These are phyloP conservation scores for Cephaloascus albidus DNA, from an alignment of 805 yeast species.

Conservation along the genomic window DNA sequence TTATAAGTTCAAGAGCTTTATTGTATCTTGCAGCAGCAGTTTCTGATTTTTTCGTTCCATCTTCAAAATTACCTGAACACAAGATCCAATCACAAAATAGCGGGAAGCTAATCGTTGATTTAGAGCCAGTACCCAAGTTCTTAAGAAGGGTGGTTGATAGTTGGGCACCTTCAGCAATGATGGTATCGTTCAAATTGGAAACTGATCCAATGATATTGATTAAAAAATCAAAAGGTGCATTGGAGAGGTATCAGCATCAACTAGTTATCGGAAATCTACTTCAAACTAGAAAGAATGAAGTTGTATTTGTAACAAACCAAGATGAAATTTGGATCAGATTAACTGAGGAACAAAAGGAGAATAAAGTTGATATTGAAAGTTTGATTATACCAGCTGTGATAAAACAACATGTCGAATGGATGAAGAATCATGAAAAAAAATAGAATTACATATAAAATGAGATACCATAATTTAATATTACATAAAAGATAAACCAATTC, in stretches of 20 bases:
- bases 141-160: constrained; percentile 76
- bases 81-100: constrained; percentile 81
- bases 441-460: background rate
- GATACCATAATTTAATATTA: constrained; percentile 15
- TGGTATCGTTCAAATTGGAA: constrained; percentile 88
- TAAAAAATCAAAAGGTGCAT: constrained; percentile 68
- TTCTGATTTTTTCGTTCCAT: constrained; percentile 90
- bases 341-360: constrained; percentile 24
- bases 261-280: constrained; percentile 88
- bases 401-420: constrained; percentile 55
- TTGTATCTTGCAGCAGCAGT: constrained; percentile 97
- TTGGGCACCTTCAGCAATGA: constrained; percentile 96
- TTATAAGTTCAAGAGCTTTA: constrained; percentile 47
- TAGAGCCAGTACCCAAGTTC: constrained; percentile 96
- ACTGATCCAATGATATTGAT: constrained; percentile 70
- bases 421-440: constrained; percentile 12
- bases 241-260: constrained; percentile 83
- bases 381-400: constrained; percentile 74
- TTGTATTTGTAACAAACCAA: constrained; percentile 66
- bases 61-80: constrained; percentile 80
- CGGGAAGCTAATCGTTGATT: constrained; percentile 72
- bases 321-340: constrained; percentile 43
- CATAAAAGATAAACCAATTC: constrained; percentile 50
- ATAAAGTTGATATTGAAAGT: constrained; percentile 61
- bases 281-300: constrained; percentile 82